Conservation (phyloP, 768 basidiomycete species). For the Pleurotus djamor region DNA sequence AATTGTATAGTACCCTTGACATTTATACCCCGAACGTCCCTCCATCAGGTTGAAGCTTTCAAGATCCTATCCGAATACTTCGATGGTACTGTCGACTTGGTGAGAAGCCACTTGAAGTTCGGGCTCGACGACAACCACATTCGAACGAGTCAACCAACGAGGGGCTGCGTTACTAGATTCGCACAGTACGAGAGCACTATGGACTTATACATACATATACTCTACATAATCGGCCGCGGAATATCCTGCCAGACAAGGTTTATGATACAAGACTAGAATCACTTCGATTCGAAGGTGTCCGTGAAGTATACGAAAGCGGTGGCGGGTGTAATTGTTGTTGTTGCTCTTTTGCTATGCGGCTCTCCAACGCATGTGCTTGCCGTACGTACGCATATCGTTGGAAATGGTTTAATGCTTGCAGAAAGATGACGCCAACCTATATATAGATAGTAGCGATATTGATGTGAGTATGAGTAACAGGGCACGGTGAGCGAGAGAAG, state of each 20-base stretch:
- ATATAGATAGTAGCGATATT: neutral
- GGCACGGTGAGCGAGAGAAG: too few species aligned
- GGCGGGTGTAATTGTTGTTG: slow-evolving; percentile 23
- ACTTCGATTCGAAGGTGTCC: slow-evolving; percentile 27
- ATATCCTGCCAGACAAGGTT: neutral
- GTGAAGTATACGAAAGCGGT: slow-evolving; percentile 16
- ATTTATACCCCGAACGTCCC: too few species aligned
- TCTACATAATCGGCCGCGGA: neutral
- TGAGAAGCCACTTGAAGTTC: too few species aligned
- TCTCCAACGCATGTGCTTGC: slow-evolving; percentile 70
- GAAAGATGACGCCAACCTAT: slow-evolving; percentile 76
- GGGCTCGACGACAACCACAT: too few species aligned
- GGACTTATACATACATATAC: neutral
- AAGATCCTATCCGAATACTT: too few species aligned
- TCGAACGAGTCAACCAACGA: too few species aligned
- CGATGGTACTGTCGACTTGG: too few species aligned
- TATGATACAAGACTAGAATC: slow-evolving; percentile 10
- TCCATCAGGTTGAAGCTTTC: too few species aligned
- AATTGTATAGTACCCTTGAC: too few species aligned
- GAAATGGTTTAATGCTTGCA: slow-evolving; percentile 84
- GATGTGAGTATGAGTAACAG: too few species aligned
- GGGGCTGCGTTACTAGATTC: too few species aligned
- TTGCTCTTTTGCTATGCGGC: slow-evolving; percentile 23
- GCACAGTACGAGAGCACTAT: too few species aligned
- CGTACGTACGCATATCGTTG: slow-evolving; percentile 87